A percentile compares a stretch with the other conserved stretches of the same genome.
Evolutionary conservation across 208 protist species (phyloP).

Genomic region (Acanthamoeba castellanii): DNA sequence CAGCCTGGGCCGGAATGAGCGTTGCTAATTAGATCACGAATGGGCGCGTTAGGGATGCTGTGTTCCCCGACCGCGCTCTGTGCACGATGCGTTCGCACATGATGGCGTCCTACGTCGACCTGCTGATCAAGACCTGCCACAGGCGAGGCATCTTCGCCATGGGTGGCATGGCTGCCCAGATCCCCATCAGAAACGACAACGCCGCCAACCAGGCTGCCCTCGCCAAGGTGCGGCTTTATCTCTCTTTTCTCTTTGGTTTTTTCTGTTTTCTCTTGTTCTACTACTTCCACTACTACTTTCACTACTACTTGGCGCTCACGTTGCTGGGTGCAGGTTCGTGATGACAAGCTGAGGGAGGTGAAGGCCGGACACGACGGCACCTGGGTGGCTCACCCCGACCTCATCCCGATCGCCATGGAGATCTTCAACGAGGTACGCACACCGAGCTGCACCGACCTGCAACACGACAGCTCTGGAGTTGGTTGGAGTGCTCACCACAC

Average conservation of each 20-base stretch:
- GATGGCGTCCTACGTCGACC: constrained; percentile 87
- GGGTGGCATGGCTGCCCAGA: constrained; percentile 89
- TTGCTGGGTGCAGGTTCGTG: constrained; percentile 54
- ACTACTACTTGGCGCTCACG: neutral
- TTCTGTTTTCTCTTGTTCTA: neutral
- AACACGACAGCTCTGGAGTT: neutral
- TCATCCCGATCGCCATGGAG: constrained; percentile 87
- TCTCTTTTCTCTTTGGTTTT: neutral
- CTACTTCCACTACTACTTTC: neutral
- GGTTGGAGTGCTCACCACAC: neutral
- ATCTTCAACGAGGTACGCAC: constrained; percentile 82
- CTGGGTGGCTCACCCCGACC: constrained; percentile 88
- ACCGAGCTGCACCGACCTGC: too few species aligned
- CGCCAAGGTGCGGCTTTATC: constrained; percentile 56
- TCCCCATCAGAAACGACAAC: constrained; percentile 85
- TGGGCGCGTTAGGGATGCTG: neutral
- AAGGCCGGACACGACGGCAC: constrained; percentile 88
- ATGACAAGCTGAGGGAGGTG: constrained; percentile 88
- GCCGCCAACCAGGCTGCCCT: constrained; percentile 32
- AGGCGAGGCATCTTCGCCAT: constrained; percentile 87
- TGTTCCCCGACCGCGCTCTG: constrained; percentile 83
- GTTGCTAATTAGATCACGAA: too few species aligned
- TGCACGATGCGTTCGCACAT: constrained; percentile 89
- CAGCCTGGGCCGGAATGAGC: neutral
- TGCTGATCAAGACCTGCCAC: constrained; percentile 89